Percentiles rank a stretch among this genome's conserved stretches.
phyloP scores from a whole-genome alignment of 140 eudicot species.

The Anethum foeniculum region DNA sequence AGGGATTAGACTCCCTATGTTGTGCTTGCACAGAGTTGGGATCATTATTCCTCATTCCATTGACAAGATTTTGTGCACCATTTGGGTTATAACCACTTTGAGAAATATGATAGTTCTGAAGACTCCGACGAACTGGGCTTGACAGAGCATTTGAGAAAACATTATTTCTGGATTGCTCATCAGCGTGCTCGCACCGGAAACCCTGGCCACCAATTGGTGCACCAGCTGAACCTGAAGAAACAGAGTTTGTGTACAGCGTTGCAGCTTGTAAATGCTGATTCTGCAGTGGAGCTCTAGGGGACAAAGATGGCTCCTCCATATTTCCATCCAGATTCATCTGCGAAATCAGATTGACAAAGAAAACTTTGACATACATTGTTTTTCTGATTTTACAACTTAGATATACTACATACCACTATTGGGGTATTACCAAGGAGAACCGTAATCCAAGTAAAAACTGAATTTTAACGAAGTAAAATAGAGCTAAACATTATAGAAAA shows the following conservation, averaged over 20 bases:
- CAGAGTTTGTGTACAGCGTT: background rate
- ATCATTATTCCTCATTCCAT: constrained; percentile 30
- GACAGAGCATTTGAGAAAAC: constrained; percentile 88
- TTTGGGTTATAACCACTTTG: constrained; percentile 30
- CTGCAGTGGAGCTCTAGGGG: constrained; percentile 35
- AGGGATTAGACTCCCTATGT: constrained; percentile 8
- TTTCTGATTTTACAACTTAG: background rate
- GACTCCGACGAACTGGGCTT: constrained; percentile 80
- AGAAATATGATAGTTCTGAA: constrained; percentile 80
- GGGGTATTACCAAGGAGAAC: background rate
- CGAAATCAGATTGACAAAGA: background rate
- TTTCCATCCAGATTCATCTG: constrained; percentile 48
- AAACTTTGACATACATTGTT: background rate
- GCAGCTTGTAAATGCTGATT: constrained; percentile 26
- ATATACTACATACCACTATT: background rate
- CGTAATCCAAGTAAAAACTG: background rate
- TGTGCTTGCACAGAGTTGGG: constrained; percentile 18
- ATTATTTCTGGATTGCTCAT: constrained; percentile 45
- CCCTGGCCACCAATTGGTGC: constrained; percentile 33
- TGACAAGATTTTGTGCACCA: constrained; percentile 16
- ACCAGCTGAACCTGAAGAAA: constrained; percentile 46
- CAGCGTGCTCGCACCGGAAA: constrained; percentile 33
- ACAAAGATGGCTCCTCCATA: constrained; percentile 44
- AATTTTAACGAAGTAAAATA: background rate
- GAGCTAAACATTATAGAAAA: no score